Evolutionary conservation across 2,329 filamentous ascomycete genomes (phyloP).

Genomic region (Harringtonia aguacate): DNA sequence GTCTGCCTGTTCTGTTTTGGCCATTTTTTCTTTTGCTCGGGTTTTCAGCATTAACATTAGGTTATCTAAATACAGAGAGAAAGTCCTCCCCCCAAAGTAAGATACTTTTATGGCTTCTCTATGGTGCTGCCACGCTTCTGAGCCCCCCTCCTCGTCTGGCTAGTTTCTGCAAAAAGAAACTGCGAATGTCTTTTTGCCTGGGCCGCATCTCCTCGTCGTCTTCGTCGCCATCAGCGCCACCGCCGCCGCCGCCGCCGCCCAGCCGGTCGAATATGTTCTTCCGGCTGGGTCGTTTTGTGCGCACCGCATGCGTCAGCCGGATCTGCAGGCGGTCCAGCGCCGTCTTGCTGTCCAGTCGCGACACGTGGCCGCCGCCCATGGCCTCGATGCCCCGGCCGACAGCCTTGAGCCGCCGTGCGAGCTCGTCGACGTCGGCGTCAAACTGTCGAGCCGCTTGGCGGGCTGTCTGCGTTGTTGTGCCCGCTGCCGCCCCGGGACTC

Average conservation of each 20-base stretch:
- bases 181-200: slow-evolving; percentile 11
- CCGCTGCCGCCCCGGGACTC: neutral
- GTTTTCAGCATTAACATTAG: neutral
- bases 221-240: neutral
- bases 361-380: slow-evolving; percentile 60
- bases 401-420: slow-evolving; percentile 48
- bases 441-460: slow-evolving; percentile 34
- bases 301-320: slow-evolving; percentile 59
- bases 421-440: slow-evolving; percentile 58
- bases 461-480: too few species aligned
- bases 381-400: slow-evolving; percentile 58
- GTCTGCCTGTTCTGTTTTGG: neutral
- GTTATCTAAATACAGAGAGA: neutral
- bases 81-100: neutral
- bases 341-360: slow-evolving; percentile 67
- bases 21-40: neutral
- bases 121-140: neutral
- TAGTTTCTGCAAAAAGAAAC: slow-evolving; percentile 8
- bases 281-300: slow-evolving; percentile 49
- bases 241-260: neutral
- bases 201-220: neutral
- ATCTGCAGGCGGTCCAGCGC: slow-evolving; percentile 64
- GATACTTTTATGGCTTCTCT: neutral
- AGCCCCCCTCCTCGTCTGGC: slow-evolving; percentile 1
- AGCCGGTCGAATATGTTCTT: slow-evolving; percentile 30